Conservation (phyloP, 768 basidiomycete species). For the Amanita rubescens region DNA sequence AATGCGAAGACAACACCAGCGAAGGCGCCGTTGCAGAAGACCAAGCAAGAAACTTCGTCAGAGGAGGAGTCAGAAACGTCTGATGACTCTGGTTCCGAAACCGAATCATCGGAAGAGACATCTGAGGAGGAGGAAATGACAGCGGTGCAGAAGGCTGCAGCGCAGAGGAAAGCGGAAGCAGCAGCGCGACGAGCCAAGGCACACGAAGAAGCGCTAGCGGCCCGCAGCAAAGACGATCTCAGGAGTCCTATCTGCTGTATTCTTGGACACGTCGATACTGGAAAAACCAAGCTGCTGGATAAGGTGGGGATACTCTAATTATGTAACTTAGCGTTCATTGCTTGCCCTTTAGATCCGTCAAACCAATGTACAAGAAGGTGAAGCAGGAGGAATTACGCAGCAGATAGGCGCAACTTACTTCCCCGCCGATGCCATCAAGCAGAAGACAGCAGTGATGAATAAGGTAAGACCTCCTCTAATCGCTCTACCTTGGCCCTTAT, state of each 20-base stretch:
- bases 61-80: slow-evolving; percentile 26
- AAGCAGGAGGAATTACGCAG: slow-evolving; percentile 99
- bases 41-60: slow-evolving; percentile 29
- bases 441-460: slow-evolving; percentile 92
- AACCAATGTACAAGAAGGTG: slow-evolving; percentile 99
- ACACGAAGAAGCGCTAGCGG: slow-evolving; percentile 79
- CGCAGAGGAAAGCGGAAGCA: slow-evolving; percentile 78
- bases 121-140: slow-evolving; percentile 61
- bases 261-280: slow-evolving; percentile 97
- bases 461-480: slow-evolving; percentile 35
- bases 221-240: slow-evolving; percentile 80
- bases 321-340: neutral
- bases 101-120: slow-evolving; percentile 40
- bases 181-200: slow-evolving; percentile 72
- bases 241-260: slow-evolving; percentile 99
- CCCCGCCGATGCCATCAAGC: slow-evolving; percentile 89
- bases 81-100: slow-evolving; percentile 41
- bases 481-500: neutral
- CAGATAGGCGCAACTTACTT: slow-evolving; percentile 99
- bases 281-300: slow-evolving; percentile 96
- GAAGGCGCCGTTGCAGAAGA: too few relatives aligned
- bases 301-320: slow-evolving; percentile 46
- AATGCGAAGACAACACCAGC: slow-evolving; percentile 11
- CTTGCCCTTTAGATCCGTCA: slow-evolving; percentile 74
- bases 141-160: slow-evolving; percentile 54